Evolutionary conservation across 768 basidiomycete genomes (phyloP), one percentile per base, ranked within the genome.

Genomic region (Dioszegia aurantiaca): DNA sequence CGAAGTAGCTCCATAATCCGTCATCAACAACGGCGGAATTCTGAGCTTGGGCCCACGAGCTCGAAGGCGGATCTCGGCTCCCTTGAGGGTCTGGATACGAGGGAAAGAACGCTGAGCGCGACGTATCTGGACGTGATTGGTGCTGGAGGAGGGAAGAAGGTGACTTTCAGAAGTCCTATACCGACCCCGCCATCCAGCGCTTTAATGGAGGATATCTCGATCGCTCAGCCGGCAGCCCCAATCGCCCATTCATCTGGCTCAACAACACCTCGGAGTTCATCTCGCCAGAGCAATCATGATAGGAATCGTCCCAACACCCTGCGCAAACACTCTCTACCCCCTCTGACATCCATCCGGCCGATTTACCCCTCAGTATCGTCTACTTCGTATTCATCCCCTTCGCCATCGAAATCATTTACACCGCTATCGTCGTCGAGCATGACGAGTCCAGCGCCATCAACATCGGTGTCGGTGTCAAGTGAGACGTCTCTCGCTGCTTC

Each of bases 101-200:
- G 51, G 17, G 17, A 39, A 16, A 21, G 51, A 24, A 53, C 51
- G 17, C 40, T 53, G 37, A 53, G 51, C 17, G 51, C 36, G 36
- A 40, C 36, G 8, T 40, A 53, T 17, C 46, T 31, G 3, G 46
- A 47, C 3, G 28, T 31, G 26, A 28, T 31, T 12, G 53, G 24
- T 19, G 46, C 21, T n/a, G 61, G 39, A n/a, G 42, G 39, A 10
- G 64, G 55, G 30, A 72, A 72, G 46, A 72, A 72, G 39, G 70
- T 72, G 21, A 72, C 70, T 2, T 72, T 72, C 37, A 57, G 67
- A 37, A 62, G 62, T 45, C 70, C 70, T 9, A 58, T 48, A 12
- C 70, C 70, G 2, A 72, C 70, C 2, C 70, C 67, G 14, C 62
- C 67, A 3, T 45, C 63, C 0, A 68, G 67, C 36, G 60, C 62